Conservation (phyloP, 371 early-diverging fungal species). For the Synchytrium microbalum region DNA sequence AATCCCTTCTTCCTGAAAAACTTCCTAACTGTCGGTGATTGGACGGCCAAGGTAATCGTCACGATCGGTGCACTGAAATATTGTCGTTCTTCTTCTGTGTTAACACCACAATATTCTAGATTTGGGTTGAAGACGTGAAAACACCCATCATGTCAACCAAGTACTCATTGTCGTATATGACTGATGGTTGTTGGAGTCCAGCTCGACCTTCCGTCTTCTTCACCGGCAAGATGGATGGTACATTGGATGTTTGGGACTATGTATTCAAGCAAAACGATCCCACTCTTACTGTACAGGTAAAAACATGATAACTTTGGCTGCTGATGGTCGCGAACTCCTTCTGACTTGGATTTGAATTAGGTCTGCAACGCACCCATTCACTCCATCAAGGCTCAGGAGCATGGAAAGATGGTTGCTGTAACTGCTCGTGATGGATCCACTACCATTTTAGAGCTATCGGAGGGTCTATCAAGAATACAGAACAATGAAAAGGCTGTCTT, state of each 20-base stretch:
- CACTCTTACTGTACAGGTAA: constrained; percentile 41
- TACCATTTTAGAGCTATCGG: constrained; percentile 42
- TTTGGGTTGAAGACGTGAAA: constrained; percentile 49
- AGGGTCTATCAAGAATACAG: constrained; percentile 34
- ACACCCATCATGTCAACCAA: constrained; percentile 43
- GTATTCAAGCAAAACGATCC: constrained; percentile 50
- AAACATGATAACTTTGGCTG: background rate
- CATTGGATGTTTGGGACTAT: constrained; percentile 48
- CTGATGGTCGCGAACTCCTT: background rate
- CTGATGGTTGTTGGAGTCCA: constrained; percentile 49
- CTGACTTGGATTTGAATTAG: constrained; percentile 10
- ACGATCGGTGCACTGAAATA: background rate
- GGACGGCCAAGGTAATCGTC: constrained; percentile 38
- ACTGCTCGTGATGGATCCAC: constrained; percentile 42
- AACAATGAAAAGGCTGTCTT: constrained; percentile 43
- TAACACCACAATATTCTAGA: constrained; percentile 17
- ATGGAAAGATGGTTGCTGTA: constrained; percentile 40
- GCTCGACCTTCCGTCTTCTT: constrained; percentile 47
- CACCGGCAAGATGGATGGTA: constrained; percentile 44
- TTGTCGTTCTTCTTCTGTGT: background rate
- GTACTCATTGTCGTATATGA: constrained; percentile 37
- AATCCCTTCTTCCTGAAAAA: constrained; percentile 53
- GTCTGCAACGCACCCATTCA: constrained; percentile 43
- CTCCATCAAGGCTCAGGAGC: constrained; percentile 45
- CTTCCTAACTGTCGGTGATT: constrained; percentile 50